Evolutionary conservation across 176 grass and related monocot genomes (phyloP).

Genomic region (Carex cristatella): DNA sequence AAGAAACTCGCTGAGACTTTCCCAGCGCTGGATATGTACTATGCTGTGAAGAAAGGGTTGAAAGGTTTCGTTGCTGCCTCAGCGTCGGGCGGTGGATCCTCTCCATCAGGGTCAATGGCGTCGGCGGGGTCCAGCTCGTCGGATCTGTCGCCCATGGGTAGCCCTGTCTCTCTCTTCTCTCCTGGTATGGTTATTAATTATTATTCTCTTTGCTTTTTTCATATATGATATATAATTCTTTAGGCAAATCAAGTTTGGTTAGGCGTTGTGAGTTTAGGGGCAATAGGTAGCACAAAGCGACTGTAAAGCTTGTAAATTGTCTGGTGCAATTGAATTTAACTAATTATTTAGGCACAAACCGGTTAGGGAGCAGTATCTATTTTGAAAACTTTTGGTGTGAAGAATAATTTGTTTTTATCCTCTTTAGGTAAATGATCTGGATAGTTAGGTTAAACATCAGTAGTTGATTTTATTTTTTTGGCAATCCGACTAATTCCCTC

Average conservation of each 20-base stretch:
- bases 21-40: constrained; percentile 59
- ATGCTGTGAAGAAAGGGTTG: constrained; percentile 38
- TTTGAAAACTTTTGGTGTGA: background rate
- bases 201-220: background rate
- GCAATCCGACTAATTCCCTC: background rate
- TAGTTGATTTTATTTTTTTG: background rate
- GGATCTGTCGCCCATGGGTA: constrained; percentile 53
- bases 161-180: constrained; percentile 54
- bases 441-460: background rate
- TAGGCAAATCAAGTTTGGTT: background rate
- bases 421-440: constrained; percentile 5
- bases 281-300: background rate
- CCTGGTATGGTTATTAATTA: constrained; percentile 29
- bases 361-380: background rate
- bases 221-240: background rate
- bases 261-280: background rate
- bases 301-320: background rate
- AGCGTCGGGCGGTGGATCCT: background rate
- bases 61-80: background rate
- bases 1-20: constrained; percentile 49
- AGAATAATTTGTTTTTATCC: background rate
- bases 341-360: background rate
- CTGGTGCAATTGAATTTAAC: background rate
- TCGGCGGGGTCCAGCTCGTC: constrained; percentile 31
- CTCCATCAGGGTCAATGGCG: background rate